These are phyloP conservation scores for Primulina eburnea DNA, from an alignment of 257 asterid genomes.

Conservation along the genomic window DNA sequence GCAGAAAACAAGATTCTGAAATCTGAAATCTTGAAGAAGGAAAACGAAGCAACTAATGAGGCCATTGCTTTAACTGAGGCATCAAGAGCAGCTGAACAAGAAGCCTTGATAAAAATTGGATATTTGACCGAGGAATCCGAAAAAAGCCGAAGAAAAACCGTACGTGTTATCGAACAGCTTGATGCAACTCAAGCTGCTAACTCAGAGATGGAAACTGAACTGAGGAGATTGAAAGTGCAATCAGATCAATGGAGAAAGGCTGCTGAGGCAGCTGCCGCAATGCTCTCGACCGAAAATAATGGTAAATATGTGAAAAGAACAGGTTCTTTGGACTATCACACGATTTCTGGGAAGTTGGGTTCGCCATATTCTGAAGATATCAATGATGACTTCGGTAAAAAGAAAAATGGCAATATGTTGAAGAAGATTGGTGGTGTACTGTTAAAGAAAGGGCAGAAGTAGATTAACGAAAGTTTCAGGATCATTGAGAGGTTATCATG, in stretches of 20 bases:
- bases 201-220: slow-evolving; percentile 60
- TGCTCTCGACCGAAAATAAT: slow-evolving; percentile 50
- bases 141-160: slow-evolving; percentile 39
- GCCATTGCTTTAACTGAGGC: slow-evolving; percentile 46
- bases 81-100: slow-evolving; percentile 44
- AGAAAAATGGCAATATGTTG: slow-evolving; percentile 66
- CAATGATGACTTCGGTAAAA: slow-evolving; percentile 71
- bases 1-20: slow-evolving; percentile 63
- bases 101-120: slow-evolving; percentile 40
- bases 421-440: slow-evolving; percentile 71
- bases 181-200: slow-evolving; percentile 65
- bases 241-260: slow-evolving; percentile 93
- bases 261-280: slow-evolving; percentile 79
- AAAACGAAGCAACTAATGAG: slow-evolving; percentile 38
- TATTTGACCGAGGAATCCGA: slow-evolving; percentile 50
- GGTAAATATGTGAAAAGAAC: slow-evolving; percentile 48
- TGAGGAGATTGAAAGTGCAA: slow-evolving; percentile 72
- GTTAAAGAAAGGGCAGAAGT: slow-evolving; percentile 71
- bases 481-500: background rate
- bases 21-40: slow-evolving; percentile 48
- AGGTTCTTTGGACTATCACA: slow-evolving; percentile 46
- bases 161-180: slow-evolving; percentile 53
- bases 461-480: slow-evolving; percentile 24
- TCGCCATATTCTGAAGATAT: slow-evolving; percentile 49
- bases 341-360: slow-evolving; percentile 42